A percentile compares a stretch with the other conserved stretches of the same genome.
These are phyloP conservation scores for Phaeoacremonium minimum DNA, from an alignment of 2,329 filamentous ascomycete species.

Conservation along the genomic window DNA sequence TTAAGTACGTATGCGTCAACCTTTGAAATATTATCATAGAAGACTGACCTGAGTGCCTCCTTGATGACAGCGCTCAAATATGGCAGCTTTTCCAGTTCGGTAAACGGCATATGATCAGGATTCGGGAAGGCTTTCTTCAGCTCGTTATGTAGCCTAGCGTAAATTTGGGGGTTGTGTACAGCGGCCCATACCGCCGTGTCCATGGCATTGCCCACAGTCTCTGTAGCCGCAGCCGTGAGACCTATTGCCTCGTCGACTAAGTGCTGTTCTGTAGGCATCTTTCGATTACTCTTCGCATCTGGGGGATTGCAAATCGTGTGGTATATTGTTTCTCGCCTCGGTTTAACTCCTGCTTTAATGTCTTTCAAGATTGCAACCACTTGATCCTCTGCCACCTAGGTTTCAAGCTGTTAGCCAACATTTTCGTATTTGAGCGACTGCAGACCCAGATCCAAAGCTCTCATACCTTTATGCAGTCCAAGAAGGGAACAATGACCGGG, in stretches of 20 bases:
- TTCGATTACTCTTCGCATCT: not conserved
- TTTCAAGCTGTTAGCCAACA: not conserved
- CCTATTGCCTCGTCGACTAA: not conserved
- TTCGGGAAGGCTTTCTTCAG: conserved; percentile 23
- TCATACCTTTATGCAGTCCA: not conserved
- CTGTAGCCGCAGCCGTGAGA: not conserved
- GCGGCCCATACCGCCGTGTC: not conserved
- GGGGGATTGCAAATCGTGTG: not conserved
- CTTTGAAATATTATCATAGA: too few species aligned
- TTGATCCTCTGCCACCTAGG: too few species aligned
- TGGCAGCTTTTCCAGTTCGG: conserved; percentile 25
- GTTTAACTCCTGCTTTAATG: not conserved
- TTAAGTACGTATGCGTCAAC: too few species aligned
- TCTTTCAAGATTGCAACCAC: not conserved
- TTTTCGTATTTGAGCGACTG: not conserved
- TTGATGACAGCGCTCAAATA: conserved; percentile 28
- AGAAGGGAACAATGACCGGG: not conserved
- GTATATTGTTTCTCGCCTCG: not conserved
- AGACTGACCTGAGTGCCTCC: conserved; percentile 24
- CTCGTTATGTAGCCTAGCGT: conserved; percentile 13
- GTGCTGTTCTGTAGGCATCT: not conserved
- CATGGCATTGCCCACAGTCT: not conserved
- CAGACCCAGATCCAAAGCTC: not conserved
- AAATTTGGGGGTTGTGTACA: not conserved
- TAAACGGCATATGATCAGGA: conserved; percentile 16